Evolutionary conservation across 2,329 filamentous ascomycete genomes (phyloP).

Genomic region (Aspergillus hortae): DNA sequence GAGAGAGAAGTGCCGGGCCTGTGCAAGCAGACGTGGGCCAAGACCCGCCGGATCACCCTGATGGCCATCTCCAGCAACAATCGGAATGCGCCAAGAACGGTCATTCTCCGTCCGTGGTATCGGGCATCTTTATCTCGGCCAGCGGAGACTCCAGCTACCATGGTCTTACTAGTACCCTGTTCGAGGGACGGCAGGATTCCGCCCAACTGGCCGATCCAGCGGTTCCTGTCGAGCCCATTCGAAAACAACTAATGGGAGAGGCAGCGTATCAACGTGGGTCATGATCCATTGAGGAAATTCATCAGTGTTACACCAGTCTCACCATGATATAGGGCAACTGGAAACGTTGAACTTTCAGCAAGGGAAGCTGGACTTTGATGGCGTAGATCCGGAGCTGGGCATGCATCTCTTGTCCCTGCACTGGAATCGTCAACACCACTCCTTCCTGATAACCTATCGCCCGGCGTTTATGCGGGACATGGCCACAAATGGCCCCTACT

Average conservation of each 20-base stretch:
- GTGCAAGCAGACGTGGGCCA: not conserved
- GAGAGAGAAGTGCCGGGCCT: not conserved
- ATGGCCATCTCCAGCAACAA: not conserved
- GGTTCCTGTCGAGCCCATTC: not conserved
- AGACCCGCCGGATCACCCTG: not conserved
- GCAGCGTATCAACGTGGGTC: not conserved
- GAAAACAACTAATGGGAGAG: not conserved
- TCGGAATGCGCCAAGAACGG: too few species aligned
- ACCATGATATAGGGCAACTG: not conserved
- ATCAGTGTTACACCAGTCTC: not conserved
- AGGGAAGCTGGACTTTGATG: slow-evolving; percentile 52
- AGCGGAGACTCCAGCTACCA: not conserved
- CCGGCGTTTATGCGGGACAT: slow-evolving; percentile 53
- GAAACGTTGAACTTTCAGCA: not conserved
- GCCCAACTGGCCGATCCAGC: not conserved
- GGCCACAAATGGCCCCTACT: slow-evolving; percentile 45
- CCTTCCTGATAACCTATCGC: slow-evolving; percentile 49
- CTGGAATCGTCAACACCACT: slow-evolving; percentile 54
- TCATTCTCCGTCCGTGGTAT: not conserved
- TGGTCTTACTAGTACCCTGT: not conserved
- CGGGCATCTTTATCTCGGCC: not conserved
- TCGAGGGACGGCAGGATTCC: not conserved
- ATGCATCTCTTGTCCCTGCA: slow-evolving; percentile 51
- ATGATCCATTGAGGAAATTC: not conserved
- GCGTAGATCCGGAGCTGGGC: slow-evolving; percentile 50